phyloP scores from a whole-genome alignment of 306 rosid genomes.

The Heteromeles arbutifolia region DNA sequence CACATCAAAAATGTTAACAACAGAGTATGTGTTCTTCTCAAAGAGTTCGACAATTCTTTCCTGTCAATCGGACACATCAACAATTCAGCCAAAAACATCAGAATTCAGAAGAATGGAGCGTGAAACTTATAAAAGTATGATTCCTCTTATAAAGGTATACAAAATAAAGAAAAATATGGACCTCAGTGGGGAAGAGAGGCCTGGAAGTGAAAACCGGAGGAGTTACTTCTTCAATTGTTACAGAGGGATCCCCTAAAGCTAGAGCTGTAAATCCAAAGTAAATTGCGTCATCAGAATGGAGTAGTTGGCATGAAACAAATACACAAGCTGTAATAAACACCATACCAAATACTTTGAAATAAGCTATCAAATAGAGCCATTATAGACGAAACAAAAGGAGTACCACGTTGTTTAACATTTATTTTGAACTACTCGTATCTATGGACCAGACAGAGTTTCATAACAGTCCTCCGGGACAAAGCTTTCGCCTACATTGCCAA shows the following conservation, averaged over 20 bases:
- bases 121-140: background rate
- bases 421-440: background rate
- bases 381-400: background rate
- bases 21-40: slow-evolving; percentile 83
- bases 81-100: background rate
- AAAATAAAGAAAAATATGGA: slow-evolving; percentile 20
- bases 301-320: background rate
- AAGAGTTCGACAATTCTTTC: slow-evolving; percentile 80
- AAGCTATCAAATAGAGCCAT: background rate
- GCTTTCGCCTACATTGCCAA: background rate
- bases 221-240: slow-evolving; percentile 76
- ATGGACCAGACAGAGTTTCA: background rate
- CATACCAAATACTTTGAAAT: background rate
- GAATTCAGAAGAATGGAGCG: background rate
- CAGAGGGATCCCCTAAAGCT: slow-evolving; percentile 86
- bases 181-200: slow-evolving; percentile 88
- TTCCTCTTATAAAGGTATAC: background rate
- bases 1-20: slow-evolving; percentile 89
- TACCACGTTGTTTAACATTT: background rate
- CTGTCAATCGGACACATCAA: slow-evolving; percentile 35
- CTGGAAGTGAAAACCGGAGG: slow-evolving; percentile 59
- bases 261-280: slow-evolving; percentile 50
- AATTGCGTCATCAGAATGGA: slow-evolving; percentile 12
- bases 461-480: background rate
- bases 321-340: background rate